These are phyloP conservation scores for Cadophora sp. DNA, from an alignment of 2,329 filamentous ascomycete genomes.

Conservation along the genomic window DNA sequence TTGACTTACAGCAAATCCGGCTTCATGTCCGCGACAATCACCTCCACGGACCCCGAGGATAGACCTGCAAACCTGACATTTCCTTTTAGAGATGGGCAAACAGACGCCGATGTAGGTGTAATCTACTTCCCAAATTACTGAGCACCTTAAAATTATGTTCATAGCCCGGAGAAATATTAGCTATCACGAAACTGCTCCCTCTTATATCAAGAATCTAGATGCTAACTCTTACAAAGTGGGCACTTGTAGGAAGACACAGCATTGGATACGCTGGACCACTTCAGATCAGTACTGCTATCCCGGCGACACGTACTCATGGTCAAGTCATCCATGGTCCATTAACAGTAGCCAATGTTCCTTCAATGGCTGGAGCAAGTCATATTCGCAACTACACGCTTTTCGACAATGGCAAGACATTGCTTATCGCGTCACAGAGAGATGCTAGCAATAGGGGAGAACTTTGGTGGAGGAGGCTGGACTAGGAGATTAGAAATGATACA, in stretches of 20 bases:
- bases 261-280: constrained; percentile 10
- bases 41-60: constrained; percentile 1
- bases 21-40: constrained; percentile 6
- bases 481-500: neutral
- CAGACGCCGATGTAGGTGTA: constrained; percentile 9
- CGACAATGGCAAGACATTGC: constrained; percentile 4
- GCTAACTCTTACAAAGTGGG: neutral
- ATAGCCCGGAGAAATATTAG: neutral
- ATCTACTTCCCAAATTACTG: no score
- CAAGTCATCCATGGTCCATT: constrained; percentile 8
- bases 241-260: neutral
- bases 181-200: neutral
- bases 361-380: constrained; percentile 7
- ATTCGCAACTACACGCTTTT: constrained; percentile 9
- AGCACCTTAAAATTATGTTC: neutral
- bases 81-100: constrained; percentile 7
- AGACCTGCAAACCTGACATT: constrained; percentile 11
- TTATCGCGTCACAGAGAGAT: constrained; percentile 10
- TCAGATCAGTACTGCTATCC: constrained; percentile 13
- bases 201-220: neutral
- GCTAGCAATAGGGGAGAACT: constrained; percentile 6
- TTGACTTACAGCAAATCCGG: constrained; percentile 14
- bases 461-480: constrained; percentile 8
- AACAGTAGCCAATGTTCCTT: constrained; percentile 6
- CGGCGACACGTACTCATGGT: constrained; percentile 2